Conservation (phyloP, 768 basidiomycete species). For the Astraeus odoratus region DNA sequence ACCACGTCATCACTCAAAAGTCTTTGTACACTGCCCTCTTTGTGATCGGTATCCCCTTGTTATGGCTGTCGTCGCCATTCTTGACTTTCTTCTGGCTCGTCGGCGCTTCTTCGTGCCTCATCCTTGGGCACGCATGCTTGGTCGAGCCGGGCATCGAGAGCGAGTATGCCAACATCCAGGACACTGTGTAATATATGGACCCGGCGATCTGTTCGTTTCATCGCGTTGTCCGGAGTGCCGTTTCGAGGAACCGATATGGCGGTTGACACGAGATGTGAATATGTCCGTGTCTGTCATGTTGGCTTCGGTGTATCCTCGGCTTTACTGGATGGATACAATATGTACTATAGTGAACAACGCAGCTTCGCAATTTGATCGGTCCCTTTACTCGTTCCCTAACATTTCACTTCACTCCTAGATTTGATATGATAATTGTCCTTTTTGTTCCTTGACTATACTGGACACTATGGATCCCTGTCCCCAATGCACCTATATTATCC, state of each 20-base stretch:
- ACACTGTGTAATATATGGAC: slow-evolving; percentile 40
- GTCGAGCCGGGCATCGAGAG: slow-evolving; percentile 95
- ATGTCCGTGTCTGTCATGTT: background rate
- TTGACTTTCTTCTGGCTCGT: slow-evolving; percentile 92
- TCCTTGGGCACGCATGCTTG: slow-evolving; percentile 79
- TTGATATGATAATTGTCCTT: background rate
- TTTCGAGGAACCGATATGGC: background rate
- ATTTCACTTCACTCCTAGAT: background rate
- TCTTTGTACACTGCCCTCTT: slow-evolving; percentile 84
- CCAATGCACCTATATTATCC: too few species aligned
- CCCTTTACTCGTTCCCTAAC: background rate
- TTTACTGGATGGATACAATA: background rate
- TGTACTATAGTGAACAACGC: background rate
- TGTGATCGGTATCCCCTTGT: slow-evolving; percentile 84
- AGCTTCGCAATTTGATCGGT: slow-evolving; percentile 1
- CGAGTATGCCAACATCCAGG: slow-evolving; percentile 81
- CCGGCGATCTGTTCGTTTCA: background rate
- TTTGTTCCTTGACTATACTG: background rate
- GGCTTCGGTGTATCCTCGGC: too few species aligned
- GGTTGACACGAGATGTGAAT: background rate
- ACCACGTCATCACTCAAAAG: slow-evolving; percentile 81
- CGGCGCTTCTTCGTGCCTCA: slow-evolving; percentile 77
- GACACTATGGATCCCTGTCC: background rate
- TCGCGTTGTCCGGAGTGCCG: background rate
- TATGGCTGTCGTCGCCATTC: slow-evolving; percentile 72